phyloP scores from a whole-genome alignment of 2,329 filamentous ascomycete genomes.

The Fusarium sp. region DNA sequence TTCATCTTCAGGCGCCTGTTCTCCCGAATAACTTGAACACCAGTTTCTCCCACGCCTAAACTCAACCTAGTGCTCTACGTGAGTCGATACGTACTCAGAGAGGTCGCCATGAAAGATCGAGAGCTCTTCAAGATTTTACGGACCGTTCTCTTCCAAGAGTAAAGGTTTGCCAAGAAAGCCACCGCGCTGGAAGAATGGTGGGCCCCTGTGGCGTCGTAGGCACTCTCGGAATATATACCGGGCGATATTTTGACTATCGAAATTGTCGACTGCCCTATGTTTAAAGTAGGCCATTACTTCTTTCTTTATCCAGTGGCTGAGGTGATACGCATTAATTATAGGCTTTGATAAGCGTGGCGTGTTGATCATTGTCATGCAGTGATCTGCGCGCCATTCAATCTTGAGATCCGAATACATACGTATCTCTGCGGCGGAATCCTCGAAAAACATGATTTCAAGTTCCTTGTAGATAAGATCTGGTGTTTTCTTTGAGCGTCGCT shows the following conservation, averaged over 20 bases:
- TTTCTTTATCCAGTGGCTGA: not conserved
- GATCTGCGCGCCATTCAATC: not conserved
- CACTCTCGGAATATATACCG: not conserved
- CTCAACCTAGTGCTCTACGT: not conserved
- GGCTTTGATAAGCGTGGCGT: rapidly evolving
- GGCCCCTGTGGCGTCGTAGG: not conserved
- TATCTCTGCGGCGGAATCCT: not conserved
- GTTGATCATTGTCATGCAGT: not conserved
- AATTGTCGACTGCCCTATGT: not conserved
- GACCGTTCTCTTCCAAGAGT: rapidly evolving
- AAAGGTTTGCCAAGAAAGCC: not conserved
- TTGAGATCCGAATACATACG: not conserved
- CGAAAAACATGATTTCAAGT: not conserved
- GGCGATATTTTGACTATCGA: not conserved
- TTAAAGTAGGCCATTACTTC: not conserved
- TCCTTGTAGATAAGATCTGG: not conserved
- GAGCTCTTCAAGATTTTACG: not conserved
- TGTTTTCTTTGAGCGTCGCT: not conserved
- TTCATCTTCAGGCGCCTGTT: not conserved
- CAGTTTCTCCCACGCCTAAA: not conserved
- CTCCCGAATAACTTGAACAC: not conserved
- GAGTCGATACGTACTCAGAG: rapidly evolving
- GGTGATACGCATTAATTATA: too few species aligned
- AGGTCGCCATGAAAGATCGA: not conserved
- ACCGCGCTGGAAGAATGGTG: not conserved